Base-by-base conservation (phyloP, 176 grass and related monocot species). In the Guadua angustifolia region DNA sequence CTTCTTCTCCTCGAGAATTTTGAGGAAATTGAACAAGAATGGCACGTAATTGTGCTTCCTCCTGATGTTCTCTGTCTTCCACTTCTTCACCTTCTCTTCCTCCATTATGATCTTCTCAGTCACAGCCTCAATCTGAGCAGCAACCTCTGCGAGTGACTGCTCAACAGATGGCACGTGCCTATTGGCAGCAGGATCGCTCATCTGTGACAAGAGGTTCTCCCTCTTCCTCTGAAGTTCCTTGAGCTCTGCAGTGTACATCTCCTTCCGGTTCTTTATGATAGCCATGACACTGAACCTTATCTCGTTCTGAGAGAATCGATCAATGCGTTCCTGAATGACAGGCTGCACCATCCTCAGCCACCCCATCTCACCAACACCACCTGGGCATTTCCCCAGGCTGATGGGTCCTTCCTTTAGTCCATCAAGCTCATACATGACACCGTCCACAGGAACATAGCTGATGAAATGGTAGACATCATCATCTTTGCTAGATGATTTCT, bases 71-170 rank as follows among this genome's bases (percentile, higher is more conserved):
- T 94, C 96, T 16, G 80, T 94, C 58, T 94, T 98, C 96, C 96
- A 99, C 80, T 95, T 99, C 66, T 99, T 99, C 14, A 86, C 75
- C 87, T 99, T 98, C 66, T 98, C 95, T 82, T 98, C 93, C 83
- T 99, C 96, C 93, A 95, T 99, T 88, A 99, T 92, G 82, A 95
- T 99, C 78, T 95, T 99, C 91, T 99, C 91, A 0, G 91, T 99
- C 57, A 92, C 96, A 61, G 75, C 84, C 77, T 99, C 96, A 6
- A 99, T 99, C 22, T 89, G 85, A 70, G 87, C 82, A 57, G 96
- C 91, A 21, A 99, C 96, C 88, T 99, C 96, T 7, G 93, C 83
- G 0, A 95, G 87, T 0, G 93, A 93, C 83, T 78, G 87, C 66
- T 99, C 91, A 46, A 95, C 78, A 10, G 87, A 40, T 80, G 79